Evolutionary conservation across 495 filamentous ascomycete genomes (phyloP), one percentile per base, ranked within the genome.

Genomic region (Penicillium chermesinum): DNA sequence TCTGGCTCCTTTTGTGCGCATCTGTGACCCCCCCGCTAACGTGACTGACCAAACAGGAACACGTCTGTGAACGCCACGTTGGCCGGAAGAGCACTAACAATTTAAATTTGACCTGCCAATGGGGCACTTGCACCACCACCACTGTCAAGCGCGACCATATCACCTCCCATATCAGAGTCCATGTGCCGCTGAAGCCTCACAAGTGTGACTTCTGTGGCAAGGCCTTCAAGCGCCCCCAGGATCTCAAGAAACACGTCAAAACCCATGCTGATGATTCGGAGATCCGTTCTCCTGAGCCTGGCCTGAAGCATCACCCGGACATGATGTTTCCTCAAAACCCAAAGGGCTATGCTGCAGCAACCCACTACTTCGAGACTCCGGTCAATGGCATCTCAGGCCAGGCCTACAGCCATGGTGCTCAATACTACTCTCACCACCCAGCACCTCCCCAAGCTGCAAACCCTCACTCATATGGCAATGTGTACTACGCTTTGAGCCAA

Each of bases 71-170:
- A 66, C 88, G 87, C 61, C 94, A 99, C 71, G 91, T 99, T 59
- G 94, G 94, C 53, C 88, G 94, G 65, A 97, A 97, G 75, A 91
- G 86, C 75, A 99, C 94, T 53, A 97, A 97, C 74, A 99, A 99
- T 69, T 76, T 99, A 53, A 96, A 95, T 69, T 68, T 99, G 58
- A 95, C 89, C 16, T 99, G 94, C 68, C 88, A 93, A 62, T 99
- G 94, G 94, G 91, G 91, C 57, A 84, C 82, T 53, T 99, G 94
- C 72, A 85, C 87, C 51, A 96, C 91, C 10, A 96, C 90, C 21
- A 96, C 93, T 9, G 93, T 97, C 63, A 99, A 99, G 77, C 88
- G 94, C 54, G 94, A 99, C 58, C 94, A 99, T 65, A 99, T 99
- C 73, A 99, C 94, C 30, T 99, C 94, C 7, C 94, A 99, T 68